Evolutionary conservation across 176 grass and related monocot genomes (phyloP).

Genomic region (Phragmites australis): DNA sequence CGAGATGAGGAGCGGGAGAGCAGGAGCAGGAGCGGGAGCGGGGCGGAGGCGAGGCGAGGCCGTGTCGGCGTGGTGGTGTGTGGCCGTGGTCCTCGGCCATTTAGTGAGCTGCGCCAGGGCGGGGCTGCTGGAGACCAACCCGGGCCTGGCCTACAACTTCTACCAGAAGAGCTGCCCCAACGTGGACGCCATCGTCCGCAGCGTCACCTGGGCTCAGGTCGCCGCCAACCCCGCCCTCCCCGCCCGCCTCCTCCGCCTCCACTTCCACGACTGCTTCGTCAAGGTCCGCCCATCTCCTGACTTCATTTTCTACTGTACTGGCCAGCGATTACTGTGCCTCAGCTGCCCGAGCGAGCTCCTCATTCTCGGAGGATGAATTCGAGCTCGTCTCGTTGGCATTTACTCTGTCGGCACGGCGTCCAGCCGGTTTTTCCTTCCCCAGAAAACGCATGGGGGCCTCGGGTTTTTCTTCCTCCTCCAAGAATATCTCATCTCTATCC

Average conservation of each 20-base stretch:
- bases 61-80: constrained; percentile 7
- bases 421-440: background rate
- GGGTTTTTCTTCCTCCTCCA: background rate
- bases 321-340: too few relatives aligned
- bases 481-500: background rate
- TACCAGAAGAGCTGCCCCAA: constrained; percentile 56
- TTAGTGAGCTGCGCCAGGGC: constrained; percentile 20
- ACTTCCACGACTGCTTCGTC: constrained; percentile 85
- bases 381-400: background rate
- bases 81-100: constrained; percentile 26
- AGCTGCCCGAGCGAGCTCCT: background rate
- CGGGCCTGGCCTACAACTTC: constrained; percentile 57
- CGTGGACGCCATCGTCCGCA: constrained; percentile 41
- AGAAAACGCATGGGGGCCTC: background rate
- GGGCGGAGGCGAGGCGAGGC: background rate
- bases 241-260: constrained; percentile 52
- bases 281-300: constrained; percentile 33
- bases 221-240: constrained; percentile 38
- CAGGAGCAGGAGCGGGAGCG: background rate
- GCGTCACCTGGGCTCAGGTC: constrained; percentile 46
- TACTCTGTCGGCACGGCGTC: constrained; percentile 7
- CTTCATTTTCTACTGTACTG: too few relatives aligned
- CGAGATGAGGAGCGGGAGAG: background rate
- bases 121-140: constrained; percentile 50
- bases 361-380: background rate